phyloP scores from a whole-genome alignment of 257 asterid genomes.

The Leptodermis oblonga region DNA sequence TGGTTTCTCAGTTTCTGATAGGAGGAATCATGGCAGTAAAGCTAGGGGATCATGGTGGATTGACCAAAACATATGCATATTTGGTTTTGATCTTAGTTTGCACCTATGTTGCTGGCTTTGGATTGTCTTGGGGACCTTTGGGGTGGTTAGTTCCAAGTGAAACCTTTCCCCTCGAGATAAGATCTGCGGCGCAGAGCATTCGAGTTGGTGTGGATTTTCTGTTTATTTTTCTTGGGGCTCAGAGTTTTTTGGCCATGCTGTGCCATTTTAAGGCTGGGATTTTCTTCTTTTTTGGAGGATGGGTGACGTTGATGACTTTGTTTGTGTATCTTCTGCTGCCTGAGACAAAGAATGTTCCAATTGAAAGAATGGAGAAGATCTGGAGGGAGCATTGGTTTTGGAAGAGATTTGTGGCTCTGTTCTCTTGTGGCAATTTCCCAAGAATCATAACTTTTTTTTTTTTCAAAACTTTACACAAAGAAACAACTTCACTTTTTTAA shows the following conservation, averaged over 20 bases:
- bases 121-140: background rate
- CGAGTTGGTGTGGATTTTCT: background rate
- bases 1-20: slow-evolving; percentile 35
- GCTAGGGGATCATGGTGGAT: slow-evolving; percentile 43
- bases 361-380: background rate
- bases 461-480: too few species aligned
- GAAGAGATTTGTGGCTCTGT: background rate
- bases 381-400: slow-evolving; percentile 1
- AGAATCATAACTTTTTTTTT: too few species aligned
- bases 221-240: background rate
- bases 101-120: slow-evolving; percentile 1
- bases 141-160: background rate
- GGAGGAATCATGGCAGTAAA: slow-evolving; percentile 50
- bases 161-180: background rate
- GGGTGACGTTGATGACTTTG: background rate
- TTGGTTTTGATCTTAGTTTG: slow-evolving; percentile 43
- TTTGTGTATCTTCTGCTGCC: slow-evolving; percentile 1
- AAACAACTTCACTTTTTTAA: too few species aligned
- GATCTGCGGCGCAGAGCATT: background rate
- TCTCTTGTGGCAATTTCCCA: too few species aligned
- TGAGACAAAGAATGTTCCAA: background rate
- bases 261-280: background rate
- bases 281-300: background rate
- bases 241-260: background rate
- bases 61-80: slow-evolving; percentile 38